Evolutionary conservation across 768 basidiomycete species (phyloP).

Genomic region (Neoboletus magnificus): DNA sequence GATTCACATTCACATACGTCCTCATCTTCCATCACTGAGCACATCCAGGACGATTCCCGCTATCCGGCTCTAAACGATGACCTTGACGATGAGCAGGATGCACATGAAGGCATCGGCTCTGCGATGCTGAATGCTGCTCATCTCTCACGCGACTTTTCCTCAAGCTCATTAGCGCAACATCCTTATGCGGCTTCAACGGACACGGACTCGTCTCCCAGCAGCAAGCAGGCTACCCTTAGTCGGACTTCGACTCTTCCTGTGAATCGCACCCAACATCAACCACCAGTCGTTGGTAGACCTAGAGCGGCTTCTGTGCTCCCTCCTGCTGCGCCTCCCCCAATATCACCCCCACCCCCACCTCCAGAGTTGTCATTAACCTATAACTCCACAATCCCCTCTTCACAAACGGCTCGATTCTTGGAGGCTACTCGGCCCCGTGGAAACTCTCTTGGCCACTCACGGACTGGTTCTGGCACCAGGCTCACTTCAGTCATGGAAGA

Average conservation of each 20-base stretch:
- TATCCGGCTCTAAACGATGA: slow-evolving; percentile 19
- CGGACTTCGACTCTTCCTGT: slow-evolving; percentile 37
- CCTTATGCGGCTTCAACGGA: slow-evolving; percentile 52
- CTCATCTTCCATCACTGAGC: slow-evolving; percentile 41
- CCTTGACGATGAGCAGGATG: slow-evolving; percentile 34
- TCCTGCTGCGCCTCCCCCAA: slow-evolving; percentile 64
- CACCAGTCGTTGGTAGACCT: slow-evolving; percentile 37
- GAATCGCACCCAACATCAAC: slow-evolving; percentile 26
- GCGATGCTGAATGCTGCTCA: slow-evolving; percentile 39
- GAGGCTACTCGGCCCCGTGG: slow-evolving; percentile 44
- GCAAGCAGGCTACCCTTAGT: slow-evolving; percentile 21
- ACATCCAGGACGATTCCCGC: slow-evolving; percentile 37
- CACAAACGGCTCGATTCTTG: slow-evolving; percentile 31
- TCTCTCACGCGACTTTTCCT: slow-evolving; percentile 28
- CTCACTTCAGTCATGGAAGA: slow-evolving; percentile 67
- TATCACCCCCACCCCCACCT: slow-evolving; percentile 55
- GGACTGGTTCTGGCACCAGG: slow-evolving; percentile 54
- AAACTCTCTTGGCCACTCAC: slow-evolving; percentile 49
- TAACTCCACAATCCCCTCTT: slow-evolving; percentile 29
- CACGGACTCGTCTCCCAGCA: slow-evolving; percentile 30
- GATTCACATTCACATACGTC: slow-evolving; percentile 53
- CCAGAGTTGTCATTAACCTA: slow-evolving; percentile 36
- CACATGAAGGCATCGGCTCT: slow-evolving; percentile 43
- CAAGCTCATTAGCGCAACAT: slow-evolving; percentile 32
- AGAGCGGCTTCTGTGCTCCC: slow-evolving; percentile 59